Conservation (phyloP, 2,329 filamentous ascomycete genomes). For the Cercospora sojina region DNA sequence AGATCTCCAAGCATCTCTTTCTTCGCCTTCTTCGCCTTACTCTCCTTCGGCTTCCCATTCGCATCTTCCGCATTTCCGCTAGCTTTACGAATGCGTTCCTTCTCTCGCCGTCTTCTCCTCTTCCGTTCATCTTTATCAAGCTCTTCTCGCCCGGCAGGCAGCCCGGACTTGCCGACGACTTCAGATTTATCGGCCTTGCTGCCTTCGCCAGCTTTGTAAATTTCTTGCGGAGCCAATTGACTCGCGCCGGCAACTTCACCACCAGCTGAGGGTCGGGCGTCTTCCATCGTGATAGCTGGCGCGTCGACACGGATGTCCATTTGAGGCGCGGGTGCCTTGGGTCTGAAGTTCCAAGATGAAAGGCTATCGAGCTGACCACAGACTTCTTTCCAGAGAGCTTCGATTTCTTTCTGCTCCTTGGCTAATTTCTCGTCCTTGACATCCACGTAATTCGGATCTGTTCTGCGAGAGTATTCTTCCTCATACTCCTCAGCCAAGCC, state of each 20-base stretch:
- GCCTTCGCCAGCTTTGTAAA: conserved; percentile 75
- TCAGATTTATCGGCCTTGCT: conserved; percentile 59
- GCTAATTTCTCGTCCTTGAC: conserved; percentile 77
- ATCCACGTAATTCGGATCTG: conserved; percentile 78
- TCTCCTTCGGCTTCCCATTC: conserved; percentile 41
- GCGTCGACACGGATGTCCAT: conserved; percentile 88
- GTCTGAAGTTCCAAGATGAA: conserved; percentile 93
- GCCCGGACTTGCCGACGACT: conserved; percentile 70
- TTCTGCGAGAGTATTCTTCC: conserved; percentile 77
- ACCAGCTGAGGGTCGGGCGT: conserved; percentile 82
- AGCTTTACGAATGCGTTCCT: conserved; percentile 77
- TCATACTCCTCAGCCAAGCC: conserved; percentile 92
- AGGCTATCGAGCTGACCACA: conserved; percentile 80
- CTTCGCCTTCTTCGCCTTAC: conserved; percentile 49
- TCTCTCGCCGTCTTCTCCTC: conserved; percentile 66
- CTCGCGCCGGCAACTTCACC: conserved; percentile 67
- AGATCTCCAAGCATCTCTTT: conserved; percentile 64
- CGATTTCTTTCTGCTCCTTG: conserved; percentile 73
- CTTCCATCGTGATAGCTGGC: conserved; percentile 91
- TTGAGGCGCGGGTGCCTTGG: conserved; percentile 75
- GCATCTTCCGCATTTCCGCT: conserved; percentile 50
- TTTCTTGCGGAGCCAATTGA: conserved; percentile 87
- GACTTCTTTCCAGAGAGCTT: conserved; percentile 77
- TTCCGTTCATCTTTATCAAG: conserved; percentile 84
- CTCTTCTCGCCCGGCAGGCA: conserved; percentile 78